These are phyloP conservation scores for Carex myosuroides DNA, from an alignment of 176 grass and related monocot genomes.

Conservation along the genomic window DNA sequence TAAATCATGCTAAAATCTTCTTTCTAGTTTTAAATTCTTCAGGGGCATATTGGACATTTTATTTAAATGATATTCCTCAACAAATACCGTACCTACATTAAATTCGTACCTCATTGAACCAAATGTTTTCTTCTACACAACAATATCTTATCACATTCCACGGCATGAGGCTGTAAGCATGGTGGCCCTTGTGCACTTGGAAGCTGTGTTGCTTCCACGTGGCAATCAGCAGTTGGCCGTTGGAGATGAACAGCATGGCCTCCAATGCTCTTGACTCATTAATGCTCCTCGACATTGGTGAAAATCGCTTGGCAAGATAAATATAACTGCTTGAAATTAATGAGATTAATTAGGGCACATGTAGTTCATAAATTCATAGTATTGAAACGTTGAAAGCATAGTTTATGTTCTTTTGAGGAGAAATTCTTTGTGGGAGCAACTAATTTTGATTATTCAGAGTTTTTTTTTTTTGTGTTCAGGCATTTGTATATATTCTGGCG, in stretches of 20 bases:
- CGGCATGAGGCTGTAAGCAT: neutral
- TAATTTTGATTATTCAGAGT: too few species aligned
- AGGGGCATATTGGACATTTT: neutral
- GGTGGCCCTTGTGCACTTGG: neutral
- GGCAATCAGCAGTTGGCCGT: neutral
- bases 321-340: neutral
- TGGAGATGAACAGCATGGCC: conserved; percentile 5
- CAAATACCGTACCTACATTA: neutral
- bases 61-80: neutral
- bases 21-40: neutral
- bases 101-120: neutral
- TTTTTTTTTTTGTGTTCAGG: too few species aligned
- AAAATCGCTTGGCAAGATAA: neutral
- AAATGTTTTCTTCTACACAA: conserved; percentile 1
- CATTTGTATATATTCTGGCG: too few species aligned
- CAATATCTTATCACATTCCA: neutral
- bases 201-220: neutral
- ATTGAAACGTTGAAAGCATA: too few species aligned
- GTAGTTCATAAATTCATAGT: too few species aligned
- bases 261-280: neutral
- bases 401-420: too few species aligned
- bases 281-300: conserved; percentile 2
- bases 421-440: too few species aligned
- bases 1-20: too few species aligned
- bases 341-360: neutral